phyloP scores from a whole-genome alignment of 2,329 filamentous ascomycete species.

The Drechslerella dactyloides region DNA sequence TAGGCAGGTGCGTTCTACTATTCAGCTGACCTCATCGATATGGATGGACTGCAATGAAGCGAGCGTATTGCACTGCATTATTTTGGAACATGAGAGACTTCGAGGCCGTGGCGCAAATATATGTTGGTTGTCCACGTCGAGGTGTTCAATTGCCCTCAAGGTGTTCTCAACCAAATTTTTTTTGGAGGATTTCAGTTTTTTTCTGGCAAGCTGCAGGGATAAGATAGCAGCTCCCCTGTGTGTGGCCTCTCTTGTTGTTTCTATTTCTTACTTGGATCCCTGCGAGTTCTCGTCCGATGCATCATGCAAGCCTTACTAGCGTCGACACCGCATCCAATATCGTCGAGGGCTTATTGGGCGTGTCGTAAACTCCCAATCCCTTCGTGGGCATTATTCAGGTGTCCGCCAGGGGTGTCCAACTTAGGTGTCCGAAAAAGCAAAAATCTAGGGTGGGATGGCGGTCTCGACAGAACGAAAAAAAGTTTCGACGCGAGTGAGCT shows the following conservation, averaged over 20 bases:
- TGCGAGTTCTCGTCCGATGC: conserved; percentile 48
- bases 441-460: conserved; percentile 32
- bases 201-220: conserved; percentile 38
- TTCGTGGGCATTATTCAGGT: conserved; percentile 49
- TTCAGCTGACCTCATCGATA: background rate
- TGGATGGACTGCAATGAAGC: conserved; percentile 1
- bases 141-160: conserved; percentile 3
- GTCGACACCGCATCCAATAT: conserved; percentile 27
- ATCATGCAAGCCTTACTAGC: conserved; percentile 49
- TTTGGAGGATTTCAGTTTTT: conserved; percentile 36
- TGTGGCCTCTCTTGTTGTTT: conserved; percentile 36
- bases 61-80: conserved; percentile 2
- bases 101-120: background rate
- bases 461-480: conserved; percentile 39
- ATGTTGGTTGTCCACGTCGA: conserved; percentile 18
- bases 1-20: too few relatives aligned
- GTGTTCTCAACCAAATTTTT: conserved; percentile 43
- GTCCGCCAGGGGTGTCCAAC: conserved; percentile 32
- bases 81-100: conserved; percentile 5
- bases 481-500: conserved; percentile 33
- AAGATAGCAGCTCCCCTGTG: conserved; percentile 43
- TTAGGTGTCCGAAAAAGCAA: conserved; percentile 40
- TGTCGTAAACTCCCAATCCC: conserved; percentile 39
- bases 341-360: conserved; percentile 33
- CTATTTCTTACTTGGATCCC: conserved; percentile 41